Conservation (phyloP, 352 stramenopile genomes). For the Globisporangium sylvaticum region DNA sequence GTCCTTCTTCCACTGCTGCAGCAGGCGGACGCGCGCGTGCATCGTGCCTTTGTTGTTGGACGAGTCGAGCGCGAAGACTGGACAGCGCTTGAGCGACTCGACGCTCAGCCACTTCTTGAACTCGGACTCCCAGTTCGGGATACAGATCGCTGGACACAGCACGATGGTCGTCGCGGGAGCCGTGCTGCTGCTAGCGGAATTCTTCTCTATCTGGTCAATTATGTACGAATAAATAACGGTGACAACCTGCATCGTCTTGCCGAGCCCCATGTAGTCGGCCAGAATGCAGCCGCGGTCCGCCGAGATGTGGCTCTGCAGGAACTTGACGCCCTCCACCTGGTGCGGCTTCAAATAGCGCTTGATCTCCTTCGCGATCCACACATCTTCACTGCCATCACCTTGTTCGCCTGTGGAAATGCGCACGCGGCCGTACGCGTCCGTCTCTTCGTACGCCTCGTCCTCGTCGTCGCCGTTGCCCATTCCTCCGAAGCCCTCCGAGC, state of each 20-base stretch:
- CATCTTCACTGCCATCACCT: conserved; percentile 9
- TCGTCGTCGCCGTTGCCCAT: conserved; percentile 16
- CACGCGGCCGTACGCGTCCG: conserved; percentile 56
- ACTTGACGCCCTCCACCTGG: conserved; percentile 67
- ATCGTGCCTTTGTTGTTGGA: conserved; percentile 51
- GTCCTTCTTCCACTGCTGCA: conserved; percentile 69
- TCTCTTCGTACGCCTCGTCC: conserved; percentile 27
- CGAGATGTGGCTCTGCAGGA: conserved; percentile 55
- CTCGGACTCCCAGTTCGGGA: conserved; percentile 97
- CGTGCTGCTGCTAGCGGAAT: background rate
- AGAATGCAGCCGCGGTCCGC: conserved; percentile 75
- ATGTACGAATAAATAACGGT: conserved; percentile 82
- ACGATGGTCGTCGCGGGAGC: conserved; percentile 73
- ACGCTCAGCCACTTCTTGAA: conserved; percentile 94
- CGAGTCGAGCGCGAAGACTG: conserved; percentile 60
- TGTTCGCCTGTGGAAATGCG: conserved; percentile 19
- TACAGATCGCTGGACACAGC: conserved; percentile 93
- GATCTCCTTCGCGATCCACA: conserved; percentile 76
- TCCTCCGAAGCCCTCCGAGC: conserved; percentile 13
- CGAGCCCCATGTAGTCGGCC: conserved; percentile 89
- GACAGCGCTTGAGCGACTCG: conserved; percentile 50
- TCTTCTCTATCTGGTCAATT: conserved; percentile 37
- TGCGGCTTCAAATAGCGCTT: conserved; percentile 76
- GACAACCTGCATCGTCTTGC: conserved; percentile 88
- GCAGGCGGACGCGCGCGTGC: conserved; percentile 40